A percentile compares a stretch with the other conserved stretches of the same genome.
Conservation (phyloP, 305 asterid genomes). For the Nicotiana rustica region DNA sequence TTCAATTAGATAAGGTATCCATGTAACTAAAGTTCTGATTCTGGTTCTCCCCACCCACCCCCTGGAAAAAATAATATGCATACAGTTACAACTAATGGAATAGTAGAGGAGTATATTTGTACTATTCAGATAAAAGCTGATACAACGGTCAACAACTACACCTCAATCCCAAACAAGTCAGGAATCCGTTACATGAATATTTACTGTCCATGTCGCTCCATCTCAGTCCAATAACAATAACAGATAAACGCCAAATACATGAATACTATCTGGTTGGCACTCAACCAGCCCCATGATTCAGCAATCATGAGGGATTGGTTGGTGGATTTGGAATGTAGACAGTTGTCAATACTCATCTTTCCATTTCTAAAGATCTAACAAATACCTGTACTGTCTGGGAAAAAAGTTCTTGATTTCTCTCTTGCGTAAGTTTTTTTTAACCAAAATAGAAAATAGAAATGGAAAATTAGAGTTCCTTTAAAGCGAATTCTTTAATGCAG, state of each 20-base stretch:
- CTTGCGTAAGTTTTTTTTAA: background rate
- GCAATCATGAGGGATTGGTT: conserved; percentile 16
- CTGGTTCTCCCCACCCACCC: background rate
- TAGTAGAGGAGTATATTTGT: background rate
- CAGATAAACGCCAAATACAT: background rate
- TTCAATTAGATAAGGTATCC: background rate
- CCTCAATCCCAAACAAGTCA: background rate
- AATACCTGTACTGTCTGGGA: background rate
- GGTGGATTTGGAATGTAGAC: conserved; percentile 21
- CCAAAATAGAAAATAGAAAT: background rate
- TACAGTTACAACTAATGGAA: background rate
- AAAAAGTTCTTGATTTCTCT: background rate
- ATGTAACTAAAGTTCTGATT: conserved; percentile 3
- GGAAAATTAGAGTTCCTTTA: background rate
- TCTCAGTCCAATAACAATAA: background rate
- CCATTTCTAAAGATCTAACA: background rate
- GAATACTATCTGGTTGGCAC: conserved; percentile 25
- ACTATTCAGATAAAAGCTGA: background rate
- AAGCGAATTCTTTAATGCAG: background rate
- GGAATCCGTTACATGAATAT: background rate
- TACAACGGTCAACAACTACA: background rate
- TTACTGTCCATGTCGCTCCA: background rate
- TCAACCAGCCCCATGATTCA: background rate
- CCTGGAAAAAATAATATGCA: background rate
- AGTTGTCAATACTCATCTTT: conserved; percentile 1